Conservation (phyloP, 352 stramenopile species). For the Globisporangium acanthophoron region DNA sequence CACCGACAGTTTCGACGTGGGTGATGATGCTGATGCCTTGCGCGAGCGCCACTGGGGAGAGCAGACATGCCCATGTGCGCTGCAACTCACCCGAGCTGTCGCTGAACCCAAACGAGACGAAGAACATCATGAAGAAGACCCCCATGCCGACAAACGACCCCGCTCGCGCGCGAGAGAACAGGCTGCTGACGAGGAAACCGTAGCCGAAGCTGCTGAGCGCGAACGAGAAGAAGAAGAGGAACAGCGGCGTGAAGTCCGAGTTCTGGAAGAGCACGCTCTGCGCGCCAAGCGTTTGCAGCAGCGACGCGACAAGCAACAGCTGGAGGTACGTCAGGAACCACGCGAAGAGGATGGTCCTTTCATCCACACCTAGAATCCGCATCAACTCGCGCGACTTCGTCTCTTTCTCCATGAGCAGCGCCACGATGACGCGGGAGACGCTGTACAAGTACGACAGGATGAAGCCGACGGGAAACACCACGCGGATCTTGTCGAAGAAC, state of each 20-base stretch:
- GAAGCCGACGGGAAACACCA: slow-evolving; percentile 87
- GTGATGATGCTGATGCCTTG: slow-evolving; percentile 67
- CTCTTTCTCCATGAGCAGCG: slow-evolving; percentile 92
- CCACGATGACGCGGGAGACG: slow-evolving; percentile 86
- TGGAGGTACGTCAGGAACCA: slow-evolving; percentile 82
- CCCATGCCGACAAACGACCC: slow-evolving; percentile 71
- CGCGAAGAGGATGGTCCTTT: slow-evolving; percentile 37
- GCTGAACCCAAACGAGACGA: slow-evolving; percentile 72
- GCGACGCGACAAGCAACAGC: slow-evolving; percentile 38
- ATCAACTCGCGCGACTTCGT: slow-evolving; percentile 87
- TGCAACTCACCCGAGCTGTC: slow-evolving; percentile 25
- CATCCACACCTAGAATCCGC: slow-evolving; percentile 87
- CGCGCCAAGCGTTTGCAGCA: slow-evolving; percentile 40
- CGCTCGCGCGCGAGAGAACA: slow-evolving; percentile 51
- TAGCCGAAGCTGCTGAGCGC: slow-evolving; percentile 74
- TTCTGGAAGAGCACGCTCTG: slow-evolving; percentile 37
- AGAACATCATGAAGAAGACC: slow-evolving; percentile 78
- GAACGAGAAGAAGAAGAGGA: slow-evolving; percentile 74
- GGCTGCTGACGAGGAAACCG: slow-evolving; percentile 61
- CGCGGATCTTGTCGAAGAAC: slow-evolving; percentile 76
- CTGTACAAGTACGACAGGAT: slow-evolving; percentile 91
- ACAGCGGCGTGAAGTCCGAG: slow-evolving; percentile 34
- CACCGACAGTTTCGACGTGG: slow-evolving; percentile 41
- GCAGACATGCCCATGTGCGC: slow-evolving; percentile 29
- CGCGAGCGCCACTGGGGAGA: slow-evolving; percentile 65